Evolutionary conservation across 495 filamentous ascomycete species (phyloP).

Genomic region (Podospora comata): DNA sequence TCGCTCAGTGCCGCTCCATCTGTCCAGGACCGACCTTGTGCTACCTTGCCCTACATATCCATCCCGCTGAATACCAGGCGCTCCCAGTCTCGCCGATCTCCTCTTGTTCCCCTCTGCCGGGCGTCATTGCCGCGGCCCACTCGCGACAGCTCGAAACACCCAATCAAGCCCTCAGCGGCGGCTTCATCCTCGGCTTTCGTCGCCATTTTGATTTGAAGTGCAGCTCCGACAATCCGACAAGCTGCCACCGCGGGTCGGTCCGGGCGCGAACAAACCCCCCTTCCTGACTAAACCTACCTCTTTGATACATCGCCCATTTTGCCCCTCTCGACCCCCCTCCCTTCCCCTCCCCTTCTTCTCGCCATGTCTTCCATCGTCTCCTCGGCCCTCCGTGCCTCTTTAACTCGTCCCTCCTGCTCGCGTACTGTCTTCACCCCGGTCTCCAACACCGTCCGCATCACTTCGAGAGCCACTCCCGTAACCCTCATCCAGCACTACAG

Average conservation of each 20-base stretch:
- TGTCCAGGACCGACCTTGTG: constrained; percentile 2
- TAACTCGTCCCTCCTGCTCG: constrained; percentile 28
- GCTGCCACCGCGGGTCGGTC: constrained; percentile 23
- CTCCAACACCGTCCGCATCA: constrained; percentile 18
- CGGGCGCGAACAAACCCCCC: constrained; percentile 22
- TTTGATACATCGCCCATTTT: constrained; percentile 16
- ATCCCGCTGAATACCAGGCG: constrained; percentile 18
- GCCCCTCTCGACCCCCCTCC: constrained; percentile 14
- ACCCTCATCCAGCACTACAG: constrained; percentile 31
- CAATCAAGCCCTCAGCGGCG: constrained; percentile 18
- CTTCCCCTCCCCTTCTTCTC: constrained; percentile 19
- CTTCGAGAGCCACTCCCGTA: constrained; percentile 24
- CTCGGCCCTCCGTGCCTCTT: constrained; percentile 30
- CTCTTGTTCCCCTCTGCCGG: constrained; percentile 22
- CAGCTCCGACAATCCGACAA: constrained; percentile 20
- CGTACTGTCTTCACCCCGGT: constrained; percentile 19
- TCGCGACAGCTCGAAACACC: constrained; percentile 10
- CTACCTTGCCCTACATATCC: neutral
- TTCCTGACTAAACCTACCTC: constrained; percentile 14
- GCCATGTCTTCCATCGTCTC: constrained; percentile 33
- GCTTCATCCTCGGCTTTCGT: constrained; percentile 30
- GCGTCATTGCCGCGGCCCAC: constrained; percentile 26
- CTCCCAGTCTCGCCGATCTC: constrained; percentile 10
- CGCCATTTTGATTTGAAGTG: constrained; percentile 20
- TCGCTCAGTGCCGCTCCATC: neutral